Base-by-base conservation (phyloP, 2,329 filamentous ascomycete genomes). In the Hysterium pulicare region DNA sequence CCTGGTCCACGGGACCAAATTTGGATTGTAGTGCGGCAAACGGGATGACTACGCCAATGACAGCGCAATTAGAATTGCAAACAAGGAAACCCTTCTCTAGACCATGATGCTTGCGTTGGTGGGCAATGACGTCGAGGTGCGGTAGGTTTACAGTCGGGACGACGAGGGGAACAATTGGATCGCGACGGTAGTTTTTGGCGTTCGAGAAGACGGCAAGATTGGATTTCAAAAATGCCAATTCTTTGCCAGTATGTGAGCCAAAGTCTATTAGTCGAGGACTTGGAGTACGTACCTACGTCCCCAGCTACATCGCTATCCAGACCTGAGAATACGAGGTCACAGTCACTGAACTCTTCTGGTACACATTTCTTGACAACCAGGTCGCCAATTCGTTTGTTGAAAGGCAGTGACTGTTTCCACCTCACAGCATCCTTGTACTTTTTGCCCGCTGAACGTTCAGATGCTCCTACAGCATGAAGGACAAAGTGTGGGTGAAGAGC, bases 51-150 rank as follows among this genome's bases (percentile, higher is more conserved):
- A 97, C 82, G 36, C 91, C 91, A 58, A 97, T 95, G 61, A 96
- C 91, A 43, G 91, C 91, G 72, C 93, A 98, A 74, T 97, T 97
- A 52, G 89, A 95, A 75, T 97, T 97, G 79, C 91, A 97, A 47
- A 96, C 89, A 28, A 97, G 73, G 73, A 97, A 95, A 19, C 93
- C 93, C 70, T 87, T 90, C 49, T 85, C 74, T 33, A 95, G 76
- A 21, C 74, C 73, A 66, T 86, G 81, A 33, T 86, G 77, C 61
- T 81, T 76, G 49, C 87, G 80, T 73, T 97, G 91, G 69, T 94
- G 84, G n/a, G 86, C 84, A 63, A 97, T 91, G 48, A 96, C 78
- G 61, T 86, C 81, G 58, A 96, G 79, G 70, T 97, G 91, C 33
- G 81, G 71, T 10, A 95, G 82, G 74, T 97, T 97, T 67, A 97